A percentile compares a stretch with the other conserved stretches of the same genome.
These are phyloP conservation scores for Metarhizium robertsii DNA, from an alignment of 2,329 filamentous ascomycete genomes.

Conservation along the genomic window DNA sequence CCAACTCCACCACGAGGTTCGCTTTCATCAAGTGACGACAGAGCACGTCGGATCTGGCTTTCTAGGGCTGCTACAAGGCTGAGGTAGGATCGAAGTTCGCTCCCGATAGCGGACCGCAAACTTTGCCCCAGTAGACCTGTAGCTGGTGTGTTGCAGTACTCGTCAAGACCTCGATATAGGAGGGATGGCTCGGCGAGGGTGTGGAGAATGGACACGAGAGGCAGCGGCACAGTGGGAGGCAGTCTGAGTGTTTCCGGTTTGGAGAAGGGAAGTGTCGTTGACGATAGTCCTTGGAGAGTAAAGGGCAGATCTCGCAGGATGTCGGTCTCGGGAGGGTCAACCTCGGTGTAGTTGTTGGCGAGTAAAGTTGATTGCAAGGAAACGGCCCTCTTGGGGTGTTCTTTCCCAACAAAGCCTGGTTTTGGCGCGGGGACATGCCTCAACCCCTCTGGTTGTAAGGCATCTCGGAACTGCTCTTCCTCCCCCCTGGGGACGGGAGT, in stretches of 20 bases:
- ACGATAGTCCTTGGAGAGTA: constrained; percentile 85
- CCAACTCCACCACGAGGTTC: constrained; percentile 63
- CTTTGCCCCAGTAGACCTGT: constrained; percentile 88
- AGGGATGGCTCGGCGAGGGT: constrained; percentile 87
- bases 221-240: constrained; percentile 70
- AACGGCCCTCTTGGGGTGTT: constrained; percentile 37
- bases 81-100: constrained; percentile 81
- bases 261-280: constrained; percentile 70
- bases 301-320: constrained; percentile 79
- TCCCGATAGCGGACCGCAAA: constrained; percentile 73
- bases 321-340: constrained; percentile 54
- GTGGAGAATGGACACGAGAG: constrained; percentile 78
- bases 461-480: constrained; percentile 40
- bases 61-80: constrained; percentile 87
- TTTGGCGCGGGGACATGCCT: constrained; percentile 33
- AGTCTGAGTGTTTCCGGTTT: constrained; percentile 62
- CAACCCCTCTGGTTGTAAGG: constrained; percentile 45
- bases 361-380: constrained; percentile 47
- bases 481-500: constrained; percentile 30
- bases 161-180: constrained; percentile 72
- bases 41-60: constrained; percentile 76
- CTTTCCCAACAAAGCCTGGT: constrained; percentile 24
- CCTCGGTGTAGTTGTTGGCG: constrained; percentile 45
- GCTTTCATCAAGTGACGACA: constrained; percentile 62
- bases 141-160: constrained; percentile 73